A percentile compares a stretch with the other conserved stretches of the same genome.
Conservation (phyloP, 805 yeast genomes). For the Hanseniaspora taiwanica region DNA sequence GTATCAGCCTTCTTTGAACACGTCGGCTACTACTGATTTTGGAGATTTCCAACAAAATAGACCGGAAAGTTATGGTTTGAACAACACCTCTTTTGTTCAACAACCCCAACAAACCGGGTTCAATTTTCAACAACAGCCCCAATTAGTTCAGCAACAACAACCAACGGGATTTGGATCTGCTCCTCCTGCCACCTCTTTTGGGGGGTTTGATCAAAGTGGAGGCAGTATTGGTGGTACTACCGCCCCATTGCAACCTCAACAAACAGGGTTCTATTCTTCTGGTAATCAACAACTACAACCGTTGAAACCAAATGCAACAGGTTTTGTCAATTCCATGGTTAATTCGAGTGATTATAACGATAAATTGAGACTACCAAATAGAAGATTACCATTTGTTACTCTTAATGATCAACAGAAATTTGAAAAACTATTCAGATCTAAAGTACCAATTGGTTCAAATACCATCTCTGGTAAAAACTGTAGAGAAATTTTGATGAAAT, state of each 20-base stretch:
- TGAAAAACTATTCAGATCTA: constrained; percentile 69
- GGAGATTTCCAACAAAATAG: constrained; percentile 9
- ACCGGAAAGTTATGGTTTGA: constrained; percentile 1
- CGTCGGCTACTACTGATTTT: constrained; percentile 9
- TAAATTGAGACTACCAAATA: constrained; percentile 53
- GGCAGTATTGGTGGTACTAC: too few species aligned
- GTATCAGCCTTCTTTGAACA: constrained; percentile 7
- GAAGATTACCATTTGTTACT: constrained; percentile 73
- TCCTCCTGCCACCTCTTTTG: constrained; percentile 1
- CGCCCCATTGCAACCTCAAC: constrained; percentile 16
- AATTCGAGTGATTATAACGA: constrained; percentile 34
- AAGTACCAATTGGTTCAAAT: constrained; percentile 43
- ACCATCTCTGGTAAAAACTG: constrained; percentile 60
- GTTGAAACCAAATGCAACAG: constrained; percentile 33
- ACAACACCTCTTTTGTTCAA: constrained; percentile 3
- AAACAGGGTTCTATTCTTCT: constrained; percentile 19
- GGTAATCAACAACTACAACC: constrained; percentile 22
- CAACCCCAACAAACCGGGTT: constrained; percentile 3
- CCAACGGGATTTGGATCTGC: constrained; percentile 5
- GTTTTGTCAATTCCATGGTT: constrained; percentile 30
- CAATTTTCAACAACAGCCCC: constrained; percentile 10
- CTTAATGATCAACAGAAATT: constrained; percentile 77
- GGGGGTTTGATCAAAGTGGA: too few species aligned
- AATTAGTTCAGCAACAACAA: constrained; percentile 10
- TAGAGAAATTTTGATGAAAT: constrained; percentile 63